Base-by-base conservation (phyloP, 129 eudicot species). In the Tagetes patula region DNA sequence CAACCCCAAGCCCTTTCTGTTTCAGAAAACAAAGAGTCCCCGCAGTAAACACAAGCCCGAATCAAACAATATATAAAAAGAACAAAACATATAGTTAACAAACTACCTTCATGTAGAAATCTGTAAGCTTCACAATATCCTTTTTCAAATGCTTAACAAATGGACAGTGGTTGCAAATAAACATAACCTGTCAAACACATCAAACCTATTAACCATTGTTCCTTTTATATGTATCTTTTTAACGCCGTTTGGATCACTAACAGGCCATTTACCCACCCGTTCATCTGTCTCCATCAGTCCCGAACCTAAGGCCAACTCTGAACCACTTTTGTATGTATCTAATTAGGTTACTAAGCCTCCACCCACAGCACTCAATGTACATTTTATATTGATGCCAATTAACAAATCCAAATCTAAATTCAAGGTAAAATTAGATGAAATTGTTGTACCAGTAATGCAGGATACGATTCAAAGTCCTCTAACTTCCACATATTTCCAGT, bases 1-100 rank as follows among this genome's bases (percentile, higher is more conserved):
- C 88, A 6, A 95, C 99, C 1, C 90, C 97, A 63, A 95, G 97
- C 66, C 99, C 99, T 75, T 95, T 95, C 97, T 94, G 97, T 80
- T 77, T 75, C 73, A 87, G 49, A 62, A 41, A 76, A 54, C 49
- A 76, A 47, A 77, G 69, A 66, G 53, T 20, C n/a, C 12, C 38
- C 12, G 10, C 6, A 32, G 41, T 36, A 6, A 56, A 60, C 31
- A 27, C 5, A 67, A 20, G 3, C 10, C 48, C 12, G 39, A 8
- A 54, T 38, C n/a, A 55, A 41, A 43, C 10, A 38, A 8, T 49
- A 46, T 8, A 58, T 1, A 4, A 14, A 1, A 41, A 12, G 69
- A 47, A 60, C 69, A 39, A 67, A 59, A 46, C 20, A 30, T 43
- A 72, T 42, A 54, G 49, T 67, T 46, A 75, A 39, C 65, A 61